Conservation (phyloP, 192 early-diverging fungal species). For the Coemansia sp. region DNA sequence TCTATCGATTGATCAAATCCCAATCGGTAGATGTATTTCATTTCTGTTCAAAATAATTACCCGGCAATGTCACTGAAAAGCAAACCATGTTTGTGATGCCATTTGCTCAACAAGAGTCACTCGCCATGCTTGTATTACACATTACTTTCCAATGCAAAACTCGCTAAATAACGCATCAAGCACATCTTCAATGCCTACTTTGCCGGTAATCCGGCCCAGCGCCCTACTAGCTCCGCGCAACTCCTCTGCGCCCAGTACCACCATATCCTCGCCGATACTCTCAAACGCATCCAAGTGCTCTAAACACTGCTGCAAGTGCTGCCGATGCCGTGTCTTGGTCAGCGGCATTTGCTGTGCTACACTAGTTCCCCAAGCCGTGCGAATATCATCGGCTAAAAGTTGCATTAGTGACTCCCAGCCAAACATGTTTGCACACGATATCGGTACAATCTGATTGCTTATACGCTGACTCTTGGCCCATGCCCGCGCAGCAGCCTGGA, state of each 20-base stretch:
- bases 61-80: background rate
- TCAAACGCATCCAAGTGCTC: background rate
- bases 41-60: background rate
- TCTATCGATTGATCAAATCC: background rate
- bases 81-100: no score
- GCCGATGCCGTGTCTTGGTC: constrained; percentile 68
- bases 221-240: constrained; percentile 61
- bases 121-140: background rate
- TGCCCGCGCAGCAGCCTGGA: background rate
- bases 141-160: constrained; percentile 78
- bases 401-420: constrained; percentile 19
- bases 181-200: constrained; percentile 71
- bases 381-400: constrained; percentile 28
- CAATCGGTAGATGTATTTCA: background rate
- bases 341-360: constrained; percentile 50
- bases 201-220: constrained; percentile 71
- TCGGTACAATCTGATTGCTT: background rate
- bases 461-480: background rate
- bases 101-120: no score
- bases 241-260: constrained; percentile 67
- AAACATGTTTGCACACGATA: constrained; percentile 4
- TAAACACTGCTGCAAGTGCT: constrained; percentile 50
- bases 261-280: constrained; percentile 4
- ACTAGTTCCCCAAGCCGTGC: constrained; percentile 23
- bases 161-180: constrained; percentile 72